Evolutionary conservation across 306 rosid species (phyloP).

Genomic region (Vicia faba): DNA sequence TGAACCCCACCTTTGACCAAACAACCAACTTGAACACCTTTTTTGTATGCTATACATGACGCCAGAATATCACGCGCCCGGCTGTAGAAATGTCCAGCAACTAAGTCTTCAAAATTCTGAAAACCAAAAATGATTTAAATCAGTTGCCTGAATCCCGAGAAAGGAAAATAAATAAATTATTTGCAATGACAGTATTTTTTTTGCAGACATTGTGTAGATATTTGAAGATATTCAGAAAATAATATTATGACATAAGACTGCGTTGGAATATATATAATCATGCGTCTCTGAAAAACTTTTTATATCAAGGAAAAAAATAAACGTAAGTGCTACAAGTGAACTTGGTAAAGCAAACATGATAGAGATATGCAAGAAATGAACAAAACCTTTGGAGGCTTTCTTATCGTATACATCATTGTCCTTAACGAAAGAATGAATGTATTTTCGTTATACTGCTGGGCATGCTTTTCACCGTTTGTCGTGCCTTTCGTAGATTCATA

Average conservation of each 20-base stretch:
- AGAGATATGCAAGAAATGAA: conserved; percentile 26
- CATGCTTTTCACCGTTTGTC: conserved; percentile 50
- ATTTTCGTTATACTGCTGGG: conserved; percentile 65
- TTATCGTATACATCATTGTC: conserved; percentile 77
- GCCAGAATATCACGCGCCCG: conserved; percentile 69
- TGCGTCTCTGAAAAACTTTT: background rate
- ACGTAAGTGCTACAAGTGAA: background rate
- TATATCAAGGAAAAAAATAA: background rate
- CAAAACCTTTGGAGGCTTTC: conserved; percentile 82
- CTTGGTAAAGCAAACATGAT: conserved; percentile 3
- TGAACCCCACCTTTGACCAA: conserved; percentile 80
- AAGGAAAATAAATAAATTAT: background rate
- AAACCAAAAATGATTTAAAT: conserved; percentile 31
- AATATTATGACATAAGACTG: background rate
- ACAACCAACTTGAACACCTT: conserved; percentile 88
- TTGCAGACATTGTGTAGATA: background rate
- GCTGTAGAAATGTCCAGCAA: conserved; percentile 68
- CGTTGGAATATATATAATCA: background rate
- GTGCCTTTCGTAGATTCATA: conserved; percentile 55
- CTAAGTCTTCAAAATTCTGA: conserved; percentile 86
- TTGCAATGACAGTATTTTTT: background rate
- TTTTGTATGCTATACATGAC: conserved; percentile 80
- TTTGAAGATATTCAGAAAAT: background rate
- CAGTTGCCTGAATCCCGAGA: conserved; percentile 14
- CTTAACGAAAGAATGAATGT: conserved; percentile 67